Conservation (phyloP, 192 early-diverging fungal genomes). For the Allomyces macrogynus region DNA sequence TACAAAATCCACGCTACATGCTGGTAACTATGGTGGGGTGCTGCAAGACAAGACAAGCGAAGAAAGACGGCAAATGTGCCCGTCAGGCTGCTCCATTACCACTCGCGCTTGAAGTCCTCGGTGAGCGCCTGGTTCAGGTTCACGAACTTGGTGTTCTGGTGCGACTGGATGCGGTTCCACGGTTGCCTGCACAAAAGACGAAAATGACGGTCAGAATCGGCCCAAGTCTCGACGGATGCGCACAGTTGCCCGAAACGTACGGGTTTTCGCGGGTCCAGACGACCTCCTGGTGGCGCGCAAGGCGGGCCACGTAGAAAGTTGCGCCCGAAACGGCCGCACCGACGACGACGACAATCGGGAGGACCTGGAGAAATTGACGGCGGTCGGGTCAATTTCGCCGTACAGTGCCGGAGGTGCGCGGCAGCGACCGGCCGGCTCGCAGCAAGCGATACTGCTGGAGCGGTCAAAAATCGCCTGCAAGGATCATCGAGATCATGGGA, state of each 20-base stretch:
- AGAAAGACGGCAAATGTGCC: no score
- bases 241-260: no score
- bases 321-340: constrained; percentile 8
- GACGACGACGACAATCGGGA: constrained; percentile 11
- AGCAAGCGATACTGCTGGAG: no score
- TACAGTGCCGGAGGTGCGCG: no score
- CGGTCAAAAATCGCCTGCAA: no score
- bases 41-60: no score
- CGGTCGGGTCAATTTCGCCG: neutral
- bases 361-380: neutral
- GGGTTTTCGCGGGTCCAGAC: constrained; percentile 11
- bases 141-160: neutral
- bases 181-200: neutral
- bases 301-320: constrained; percentile 9
- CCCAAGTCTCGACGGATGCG: no score
- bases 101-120: neutral
- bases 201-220: no score
- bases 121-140: neutral
- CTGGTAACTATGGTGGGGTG: no score
- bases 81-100: neutral
- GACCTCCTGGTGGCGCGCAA: constrained; percentile 10
- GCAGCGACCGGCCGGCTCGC: no score
- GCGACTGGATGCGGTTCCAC: neutral
- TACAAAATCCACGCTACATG: no score
- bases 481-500: no score